A percentile compares a stretch with the other conserved stretches of the same genome.
Evolutionary conservation across 2,329 filamentous ascomycete species (phyloP).

Genomic region (Venturia pyrina): DNA sequence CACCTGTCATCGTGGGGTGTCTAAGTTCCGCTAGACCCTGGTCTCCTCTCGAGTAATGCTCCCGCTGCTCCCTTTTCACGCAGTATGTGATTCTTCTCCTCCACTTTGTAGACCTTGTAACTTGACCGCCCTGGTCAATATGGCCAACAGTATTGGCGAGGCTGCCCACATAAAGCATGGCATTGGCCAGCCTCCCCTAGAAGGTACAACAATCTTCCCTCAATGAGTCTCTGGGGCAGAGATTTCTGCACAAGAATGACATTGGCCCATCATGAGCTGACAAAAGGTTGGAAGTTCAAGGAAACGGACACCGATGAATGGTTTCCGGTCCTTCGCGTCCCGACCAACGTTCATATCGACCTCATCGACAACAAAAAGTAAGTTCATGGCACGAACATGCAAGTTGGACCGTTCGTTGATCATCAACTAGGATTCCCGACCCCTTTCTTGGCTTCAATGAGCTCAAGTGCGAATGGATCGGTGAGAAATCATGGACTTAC

Average conservation of each 20-base stretch:
- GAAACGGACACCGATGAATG: slow-evolving; percentile 32
- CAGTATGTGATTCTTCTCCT: neutral
- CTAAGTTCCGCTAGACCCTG: neutral
- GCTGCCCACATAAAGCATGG: neutral
- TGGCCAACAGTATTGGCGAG: neutral
- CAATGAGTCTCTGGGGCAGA: neutral
- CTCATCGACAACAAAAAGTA: slow-evolving; percentile 37
- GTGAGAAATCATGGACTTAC: slow-evolving; percentile 39
- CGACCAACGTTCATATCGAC: slow-evolving; percentile 39
- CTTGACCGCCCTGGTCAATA: neutral
- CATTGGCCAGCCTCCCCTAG: neutral
- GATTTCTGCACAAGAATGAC: neutral
- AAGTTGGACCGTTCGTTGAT: neutral
- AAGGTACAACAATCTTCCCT: neutral
- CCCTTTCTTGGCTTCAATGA: slow-evolving; percentile 42
- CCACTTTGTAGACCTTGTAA: neutral
- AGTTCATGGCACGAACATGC: slow-evolving; percentile 15
- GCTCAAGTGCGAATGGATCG: slow-evolving; percentile 39
- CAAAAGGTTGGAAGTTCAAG: slow-evolving; percentile 36
- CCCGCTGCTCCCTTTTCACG: neutral
- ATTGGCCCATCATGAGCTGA: slow-evolving; percentile 21
- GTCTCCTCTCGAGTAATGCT: neutral
- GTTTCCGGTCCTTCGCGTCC: slow-evolving; percentile 34
- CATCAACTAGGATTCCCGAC: slow-evolving; percentile 33
- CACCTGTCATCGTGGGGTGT: neutral